A percentile compares a stretch with the other conserved stretches of the same genome.
These are phyloP conservation scores for Solanum neorickii DNA, from an alignment of 257 asterid species.

Conservation along the genomic window DNA sequence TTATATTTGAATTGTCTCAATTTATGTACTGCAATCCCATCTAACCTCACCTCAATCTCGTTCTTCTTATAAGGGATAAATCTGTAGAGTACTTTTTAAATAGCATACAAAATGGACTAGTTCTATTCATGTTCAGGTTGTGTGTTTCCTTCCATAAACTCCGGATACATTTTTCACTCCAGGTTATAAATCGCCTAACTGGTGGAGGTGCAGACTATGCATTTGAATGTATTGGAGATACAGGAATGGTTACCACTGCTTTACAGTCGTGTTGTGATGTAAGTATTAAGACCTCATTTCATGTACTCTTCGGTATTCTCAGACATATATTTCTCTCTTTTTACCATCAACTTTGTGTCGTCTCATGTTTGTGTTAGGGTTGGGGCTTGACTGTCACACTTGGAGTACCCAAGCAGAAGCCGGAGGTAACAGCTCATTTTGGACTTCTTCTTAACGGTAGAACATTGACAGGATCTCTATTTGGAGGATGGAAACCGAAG, in stretches of 20 bases:
- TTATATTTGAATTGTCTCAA: neutral
- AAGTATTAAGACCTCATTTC: conserved; percentile 3
- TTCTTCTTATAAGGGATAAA: neutral
- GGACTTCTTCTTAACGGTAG: conserved; percentile 73
- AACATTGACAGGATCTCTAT: conserved; percentile 72
- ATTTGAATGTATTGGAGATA: conserved; percentile 94
- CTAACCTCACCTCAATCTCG: neutral
- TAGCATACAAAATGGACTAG: neutral
- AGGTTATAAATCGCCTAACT: conserved; percentile 65
- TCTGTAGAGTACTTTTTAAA: neutral
- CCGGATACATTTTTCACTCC: neutral
- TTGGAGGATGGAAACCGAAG: conserved; percentile 98
- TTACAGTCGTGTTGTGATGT: conserved; percentile 82
- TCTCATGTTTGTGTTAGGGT: conserved; percentile 35
- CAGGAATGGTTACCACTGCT: conserved; percentile 65
- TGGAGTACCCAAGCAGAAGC: conserved; percentile 84
- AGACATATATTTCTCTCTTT: neutral
- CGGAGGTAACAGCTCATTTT: conserved; percentile 67
- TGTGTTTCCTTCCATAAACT: neutral
- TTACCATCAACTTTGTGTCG: neutral
- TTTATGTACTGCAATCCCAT: neutral
- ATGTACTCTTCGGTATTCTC: neutral
- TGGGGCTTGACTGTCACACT: conserved; percentile 93
- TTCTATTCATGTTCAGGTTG: neutral
- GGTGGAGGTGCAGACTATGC: conserved; percentile 93